A percentile compares a stretch with the other conserved stretches of the same genome.
Conservation (phyloP, 169 alveolate species). For the Toxoplasma gondii region DNA sequence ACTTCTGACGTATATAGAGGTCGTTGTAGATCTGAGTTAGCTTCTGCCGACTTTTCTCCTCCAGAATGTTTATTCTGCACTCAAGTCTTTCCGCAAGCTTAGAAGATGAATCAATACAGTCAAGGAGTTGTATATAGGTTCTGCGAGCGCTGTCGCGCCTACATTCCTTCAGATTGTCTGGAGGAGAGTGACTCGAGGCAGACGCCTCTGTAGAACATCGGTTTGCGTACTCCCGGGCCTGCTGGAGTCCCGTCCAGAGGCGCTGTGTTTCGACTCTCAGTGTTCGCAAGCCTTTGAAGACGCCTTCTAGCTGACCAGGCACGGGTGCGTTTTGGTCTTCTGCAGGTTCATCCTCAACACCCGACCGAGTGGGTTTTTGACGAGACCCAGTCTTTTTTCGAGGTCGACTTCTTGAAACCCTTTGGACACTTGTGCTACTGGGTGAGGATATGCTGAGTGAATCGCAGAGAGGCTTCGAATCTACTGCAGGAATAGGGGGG, state of each 20-base stretch:
- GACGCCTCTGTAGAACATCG: neutral
- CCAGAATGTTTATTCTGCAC: neutral
- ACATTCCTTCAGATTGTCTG: neutral
- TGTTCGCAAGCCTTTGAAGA: neutral
- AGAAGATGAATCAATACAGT: neutral
- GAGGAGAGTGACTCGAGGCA: neutral
- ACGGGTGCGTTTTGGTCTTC: neutral
- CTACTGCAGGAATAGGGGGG: neutral
- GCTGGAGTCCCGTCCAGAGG: slow-evolving; percentile 1
- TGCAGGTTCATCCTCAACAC: neutral
- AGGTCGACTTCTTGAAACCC: neutral
- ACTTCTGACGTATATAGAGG: neutral
- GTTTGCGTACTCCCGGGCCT: neutral
- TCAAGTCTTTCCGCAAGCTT: neutral
- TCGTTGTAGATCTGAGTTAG: neutral
- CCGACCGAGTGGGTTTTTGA: neutral
- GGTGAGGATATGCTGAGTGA: neutral
- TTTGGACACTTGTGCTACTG: neutral
- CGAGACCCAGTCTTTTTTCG: neutral
- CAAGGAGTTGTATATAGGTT: neutral
- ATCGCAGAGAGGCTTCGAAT: neutral
- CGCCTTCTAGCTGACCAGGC: slow-evolving; percentile 6
- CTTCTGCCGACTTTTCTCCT: neutral
- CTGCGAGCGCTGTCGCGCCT: neutral
- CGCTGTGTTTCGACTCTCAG: neutral